Evolutionary conservation across 371 early-diverging fungal genomes (phyloP).

Genomic region (Capniomyces stellatus): DNA sequence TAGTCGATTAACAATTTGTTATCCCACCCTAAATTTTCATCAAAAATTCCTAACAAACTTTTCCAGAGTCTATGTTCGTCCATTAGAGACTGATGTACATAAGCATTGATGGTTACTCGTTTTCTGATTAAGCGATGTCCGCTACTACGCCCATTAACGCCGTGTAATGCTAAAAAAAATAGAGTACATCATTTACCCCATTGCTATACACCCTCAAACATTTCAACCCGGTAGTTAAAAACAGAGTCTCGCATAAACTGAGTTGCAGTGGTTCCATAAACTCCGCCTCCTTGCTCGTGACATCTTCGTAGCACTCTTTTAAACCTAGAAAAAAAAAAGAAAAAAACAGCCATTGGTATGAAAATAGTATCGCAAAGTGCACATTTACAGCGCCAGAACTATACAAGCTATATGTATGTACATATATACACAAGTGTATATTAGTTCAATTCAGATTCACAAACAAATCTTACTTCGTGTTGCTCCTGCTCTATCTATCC

Average conservation of each 20-base stretch:
- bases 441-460: no score
- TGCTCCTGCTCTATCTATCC: neutral
- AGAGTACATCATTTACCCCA: no score
- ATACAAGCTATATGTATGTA: neutral
- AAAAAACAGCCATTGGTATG: neutral
- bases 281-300: slow-evolving; percentile 4
- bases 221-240: slow-evolving; percentile 7
- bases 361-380: no score
- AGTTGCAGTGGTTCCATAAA: slow-evolving; percentile 22
- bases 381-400: no score
- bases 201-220: slow-evolving; percentile 6
- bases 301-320: neutral
- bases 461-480: no score
- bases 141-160: no score
- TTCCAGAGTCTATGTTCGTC: slow-evolving; percentile 6
- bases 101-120: no score
- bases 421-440: neutral
- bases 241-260: slow-evolving; percentile 16
- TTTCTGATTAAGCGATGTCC: no score
- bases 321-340: neutral
- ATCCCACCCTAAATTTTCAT: slow-evolving; percentile 1
- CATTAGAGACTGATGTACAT: neutral
- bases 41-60: neutral
- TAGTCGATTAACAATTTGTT: slow-evolving; percentile 29
- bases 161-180: no score